A percentile compares a stretch with the other conserved stretches of the same genome.
These are phyloP conservation scores for Lantana camara DNA, from an alignment of 257 asterid genomes.

Conservation along the genomic window DNA sequence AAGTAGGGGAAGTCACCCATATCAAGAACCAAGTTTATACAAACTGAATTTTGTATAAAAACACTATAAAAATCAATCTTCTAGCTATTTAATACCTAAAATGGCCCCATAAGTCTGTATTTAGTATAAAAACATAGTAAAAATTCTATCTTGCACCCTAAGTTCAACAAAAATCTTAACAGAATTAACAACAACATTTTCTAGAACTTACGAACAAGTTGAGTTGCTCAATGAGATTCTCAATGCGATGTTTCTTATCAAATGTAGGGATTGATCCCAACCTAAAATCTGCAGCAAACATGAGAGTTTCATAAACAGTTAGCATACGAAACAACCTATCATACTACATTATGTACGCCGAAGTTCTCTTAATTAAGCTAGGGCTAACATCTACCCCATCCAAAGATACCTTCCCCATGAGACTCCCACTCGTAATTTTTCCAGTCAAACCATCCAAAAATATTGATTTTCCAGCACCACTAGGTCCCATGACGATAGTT, in stretches of 20 bases:
- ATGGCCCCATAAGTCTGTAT: no score
- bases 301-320: constrained; percentile 78
- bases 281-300: constrained; percentile 86
- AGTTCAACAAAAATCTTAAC: background rate
- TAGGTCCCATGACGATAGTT: constrained; percentile 91
- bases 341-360: constrained; percentile 70
- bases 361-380: constrained; percentile 55
- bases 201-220: constrained; percentile 61
- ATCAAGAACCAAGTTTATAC: no score
- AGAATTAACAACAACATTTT: background rate
- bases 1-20: no score
- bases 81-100: no score
- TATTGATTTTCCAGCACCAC: constrained; percentile 90
- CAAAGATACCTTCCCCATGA: constrained; percentile 57
- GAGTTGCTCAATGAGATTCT: constrained; percentile 62
- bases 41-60: no score
- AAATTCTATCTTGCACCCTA: no score
- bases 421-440: constrained; percentile 70
- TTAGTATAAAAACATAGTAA: no score
- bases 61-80: no score
- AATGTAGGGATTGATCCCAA: constrained; percentile 49
- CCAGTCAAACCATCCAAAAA: constrained; percentile 81
- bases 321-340: constrained; percentile 80
- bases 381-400: constrained; percentile 67
- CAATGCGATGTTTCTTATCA: constrained; percentile 62